Conservation (phyloP, 2,329 filamentous ascomycete species). For the Penicillium corylophilum region DNA sequence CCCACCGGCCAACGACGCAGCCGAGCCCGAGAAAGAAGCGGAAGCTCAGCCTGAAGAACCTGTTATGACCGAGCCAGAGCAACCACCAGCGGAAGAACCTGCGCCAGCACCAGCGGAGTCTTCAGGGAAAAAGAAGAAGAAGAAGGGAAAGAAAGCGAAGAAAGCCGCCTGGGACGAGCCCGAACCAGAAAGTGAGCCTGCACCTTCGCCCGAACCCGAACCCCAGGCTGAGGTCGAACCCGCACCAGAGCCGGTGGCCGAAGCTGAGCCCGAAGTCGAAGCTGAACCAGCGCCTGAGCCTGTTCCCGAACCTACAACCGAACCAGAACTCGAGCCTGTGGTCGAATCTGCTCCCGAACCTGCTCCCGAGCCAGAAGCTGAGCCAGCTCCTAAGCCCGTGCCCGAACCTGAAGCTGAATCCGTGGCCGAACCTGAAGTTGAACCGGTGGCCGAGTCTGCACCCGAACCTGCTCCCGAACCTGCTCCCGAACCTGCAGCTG, state of each 20-base stretch:
- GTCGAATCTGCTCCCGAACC: too few species aligned
- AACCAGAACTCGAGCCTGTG: too few species aligned
- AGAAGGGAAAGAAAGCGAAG: constrained; percentile 7
- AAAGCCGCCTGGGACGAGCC: constrained; percentile 13
- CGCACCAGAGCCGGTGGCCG: not conserved
- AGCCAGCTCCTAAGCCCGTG: not conserved
- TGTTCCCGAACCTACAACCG: too few species aligned
- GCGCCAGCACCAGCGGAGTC: constrained; percentile 1
- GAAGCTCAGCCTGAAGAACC: constrained; percentile 13
- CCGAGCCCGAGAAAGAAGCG: not conserved
- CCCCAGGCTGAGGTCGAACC: too few species aligned
- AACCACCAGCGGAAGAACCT: constrained; percentile 6
- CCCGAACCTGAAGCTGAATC: not conserved
- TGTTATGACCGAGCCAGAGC: constrained; percentile 7
- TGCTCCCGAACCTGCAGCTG: not conserved
- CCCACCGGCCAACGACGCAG: not conserved
- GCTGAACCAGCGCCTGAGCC: not conserved
- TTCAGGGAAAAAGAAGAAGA: constrained; percentile 3
- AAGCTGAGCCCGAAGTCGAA: not conserved
- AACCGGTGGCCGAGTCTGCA: not conserved
- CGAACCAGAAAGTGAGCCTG: not conserved
- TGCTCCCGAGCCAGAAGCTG: too few species aligned
- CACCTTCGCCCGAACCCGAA: not conserved
- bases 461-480: not conserved
- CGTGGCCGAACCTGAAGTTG: not conserved